A percentile compares a stretch with the other conserved stretches of the same genome.
Conservation (phyloP, 1,139 yeast species). For the Candida neerlandica region DNA sequence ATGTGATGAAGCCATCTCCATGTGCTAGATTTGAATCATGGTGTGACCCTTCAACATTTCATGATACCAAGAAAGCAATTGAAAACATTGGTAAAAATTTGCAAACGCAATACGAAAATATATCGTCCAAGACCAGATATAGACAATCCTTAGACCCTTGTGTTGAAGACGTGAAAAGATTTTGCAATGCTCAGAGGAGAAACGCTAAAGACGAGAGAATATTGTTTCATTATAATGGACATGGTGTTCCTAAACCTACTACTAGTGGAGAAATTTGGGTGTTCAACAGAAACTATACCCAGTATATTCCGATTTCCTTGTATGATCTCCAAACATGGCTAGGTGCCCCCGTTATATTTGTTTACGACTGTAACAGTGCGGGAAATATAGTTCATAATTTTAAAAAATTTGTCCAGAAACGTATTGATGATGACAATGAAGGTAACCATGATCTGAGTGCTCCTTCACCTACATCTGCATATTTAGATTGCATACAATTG, state of each 20-base stretch:
- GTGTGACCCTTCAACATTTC: slow-evolving; percentile 84
- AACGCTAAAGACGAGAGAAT: slow-evolving; percentile 91
- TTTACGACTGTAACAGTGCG: slow-evolving; percentile 92
- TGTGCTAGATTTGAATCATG: slow-evolving; percentile 93
- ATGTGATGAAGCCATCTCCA: slow-evolving; percentile 89
- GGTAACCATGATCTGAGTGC: slow-evolving; percentile 68
- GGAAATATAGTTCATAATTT: slow-evolving; percentile 92
- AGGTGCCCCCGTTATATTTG: slow-evolving; percentile 96
- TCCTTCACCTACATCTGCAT: slow-evolving; percentile 68
- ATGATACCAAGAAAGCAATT: slow-evolving; percentile 88
- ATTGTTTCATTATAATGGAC: slow-evolving; percentile 94
- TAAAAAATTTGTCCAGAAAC: slow-evolving; percentile 85
- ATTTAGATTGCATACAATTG: slow-evolving; percentile 85
- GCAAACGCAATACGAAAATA: slow-evolving; percentile 86
- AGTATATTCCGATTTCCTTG: slow-evolving; percentile 91
- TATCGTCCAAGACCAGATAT: slow-evolving; percentile 84
- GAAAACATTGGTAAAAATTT: slow-evolving; percentile 88
- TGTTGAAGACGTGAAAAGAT: slow-evolving; percentile 92
- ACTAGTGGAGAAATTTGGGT: slow-evolving; percentile 99
- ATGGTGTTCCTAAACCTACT: slow-evolving; percentile 98
- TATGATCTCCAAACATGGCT: slow-evolving; percentile 96
- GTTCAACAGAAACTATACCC: slow-evolving; percentile 94
- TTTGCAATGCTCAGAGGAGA: slow-evolving; percentile 84
- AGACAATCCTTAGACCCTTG: slow-evolving; percentile 93
- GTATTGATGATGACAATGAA: slow-evolving; percentile 84